phyloP scores from a whole-genome alignment of 768 basidiomycete genomes.

The Amanita jacksonii region DNA sequence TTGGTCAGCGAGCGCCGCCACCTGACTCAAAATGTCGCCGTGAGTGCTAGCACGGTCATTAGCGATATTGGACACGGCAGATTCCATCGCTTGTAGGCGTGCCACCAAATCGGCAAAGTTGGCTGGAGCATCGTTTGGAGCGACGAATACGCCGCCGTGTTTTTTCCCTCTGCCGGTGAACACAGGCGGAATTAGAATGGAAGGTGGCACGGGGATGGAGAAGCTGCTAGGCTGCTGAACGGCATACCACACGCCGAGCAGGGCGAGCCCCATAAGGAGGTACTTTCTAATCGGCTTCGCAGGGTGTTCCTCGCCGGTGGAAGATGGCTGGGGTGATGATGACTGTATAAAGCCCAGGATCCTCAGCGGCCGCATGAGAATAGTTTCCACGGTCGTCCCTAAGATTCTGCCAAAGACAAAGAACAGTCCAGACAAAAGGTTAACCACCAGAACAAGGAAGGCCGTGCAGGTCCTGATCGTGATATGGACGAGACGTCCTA shows the following conservation, averaged over 20 bases:
- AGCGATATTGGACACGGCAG: slow-evolving; percentile 49
- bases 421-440: slow-evolving; percentile 25
- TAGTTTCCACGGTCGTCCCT: slow-evolving; percentile 37
- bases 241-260: slow-evolving; percentile 37
- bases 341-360: slow-evolving; percentile 2
- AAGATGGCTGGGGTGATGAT: not conserved
- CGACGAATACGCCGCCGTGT: slow-evolving; percentile 29
- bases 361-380: slow-evolving; percentile 36
- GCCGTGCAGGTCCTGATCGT: slow-evolving; percentile 16
- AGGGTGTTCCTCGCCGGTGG: not conserved
- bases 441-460: slow-evolving; percentile 18
- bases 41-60: slow-evolving; percentile 44
- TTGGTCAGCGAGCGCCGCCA: slow-evolving; percentile 40
- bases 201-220: slow-evolving; percentile 23
- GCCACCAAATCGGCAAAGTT: slow-evolving; percentile 57
- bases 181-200: slow-evolving; percentile 15
- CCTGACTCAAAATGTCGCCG: slow-evolving; percentile 38
- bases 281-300: slow-evolving; percentile 22
- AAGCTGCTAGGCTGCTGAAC: slow-evolving; percentile 26
- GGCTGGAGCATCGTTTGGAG: slow-evolving; percentile 51
- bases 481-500: slow-evolving; percentile 31
- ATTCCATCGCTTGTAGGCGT: slow-evolving; percentile 57
- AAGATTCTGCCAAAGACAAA: slow-evolving; percentile 38
- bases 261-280: slow-evolving; percentile 28
- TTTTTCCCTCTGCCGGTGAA: slow-evolving; percentile 9